Evolutionary conservation across 1,284 basidiomycete species (phyloP), one percentile per base, ranked within the genome.

Genomic region (Leccinum subspadiceum): DNA sequence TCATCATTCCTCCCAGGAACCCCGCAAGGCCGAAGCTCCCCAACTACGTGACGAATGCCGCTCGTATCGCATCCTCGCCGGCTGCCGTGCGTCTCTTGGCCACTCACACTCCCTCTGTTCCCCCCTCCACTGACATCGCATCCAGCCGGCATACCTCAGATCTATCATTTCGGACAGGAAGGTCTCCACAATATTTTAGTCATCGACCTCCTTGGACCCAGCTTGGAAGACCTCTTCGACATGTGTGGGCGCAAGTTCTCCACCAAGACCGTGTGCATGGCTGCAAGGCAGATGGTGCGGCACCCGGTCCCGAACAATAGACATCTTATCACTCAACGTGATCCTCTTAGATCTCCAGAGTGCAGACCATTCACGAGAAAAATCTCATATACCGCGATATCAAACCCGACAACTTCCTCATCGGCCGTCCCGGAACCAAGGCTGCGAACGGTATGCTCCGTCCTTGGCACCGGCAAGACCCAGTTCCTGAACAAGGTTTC

Each of bases 381-480:
- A 97, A 95, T 70, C 89, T 98, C 74, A 98, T 99, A 68, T 98
- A 99, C 80, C 94, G 96, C 62, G 96, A 98, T 75, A 98, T 98
- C 81, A 98, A 98, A 77, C 96, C 96, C 51, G 96, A 98, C 82
- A 98, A 99, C 80, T 98, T 99, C 77, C 80, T 98, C 68, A 93
- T 98, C 73, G 96, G 96, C 60, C 90, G 95, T 9, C 88, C 95
- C 24, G 87, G 85, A 53, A 96, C 93, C 46, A 96, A 95, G 80
- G 90, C 83, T 56, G 91, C 94, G 52, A 96, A 96, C 71, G 84
- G 67, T 68, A 24, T 20, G 68, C 57, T 52, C 22, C 29, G 17
- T 48, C 35, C 24, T 57, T 33, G 5, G 22, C 55, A 2, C n/a
- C 24, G 15, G 41, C 3, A 35, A 53, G 24, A 10, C 57, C 33